These are phyloP conservation scores for Hyphodiscus hymeniophilus DNA, from an alignment of 495 filamentous ascomycete species.

Conservation along the genomic window DNA sequence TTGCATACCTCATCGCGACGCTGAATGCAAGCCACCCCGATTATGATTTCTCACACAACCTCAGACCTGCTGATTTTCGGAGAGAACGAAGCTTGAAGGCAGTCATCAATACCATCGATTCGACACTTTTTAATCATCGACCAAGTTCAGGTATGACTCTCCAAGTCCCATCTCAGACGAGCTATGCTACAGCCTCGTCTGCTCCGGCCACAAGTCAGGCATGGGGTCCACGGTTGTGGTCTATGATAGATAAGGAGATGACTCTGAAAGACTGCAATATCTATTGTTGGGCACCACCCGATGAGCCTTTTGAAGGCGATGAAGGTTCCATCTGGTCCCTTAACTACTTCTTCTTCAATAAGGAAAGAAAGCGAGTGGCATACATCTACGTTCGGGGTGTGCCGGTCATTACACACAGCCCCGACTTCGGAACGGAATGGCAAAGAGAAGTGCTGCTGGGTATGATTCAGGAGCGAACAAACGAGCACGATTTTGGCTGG, in stretches of 20 bases:
- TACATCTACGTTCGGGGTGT: constrained; percentile 86
- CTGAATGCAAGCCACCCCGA: constrained; percentile 96
- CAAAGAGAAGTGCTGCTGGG: constrained; percentile 21
- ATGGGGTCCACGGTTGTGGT: constrained; percentile 87
- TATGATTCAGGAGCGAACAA: constrained; percentile 51
- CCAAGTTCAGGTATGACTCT: constrained; percentile 34
- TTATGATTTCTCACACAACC: constrained; percentile 90
- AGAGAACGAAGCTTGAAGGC: constrained; percentile 63
- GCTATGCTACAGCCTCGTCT: constrained; percentile 33
- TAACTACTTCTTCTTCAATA: constrained; percentile 98
- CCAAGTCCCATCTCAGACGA: constrained; percentile 23
- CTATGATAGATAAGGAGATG: constrained; percentile 88
- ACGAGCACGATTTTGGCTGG: constrained; percentile 76
- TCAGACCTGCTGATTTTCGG: constrained; percentile 81
- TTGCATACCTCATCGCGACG: constrained; percentile 93
- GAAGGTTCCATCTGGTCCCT: constrained; percentile 89
- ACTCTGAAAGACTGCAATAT: constrained; percentile 71
- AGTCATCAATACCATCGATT: constrained; percentile 67
- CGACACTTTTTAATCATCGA: constrained; percentile 74
- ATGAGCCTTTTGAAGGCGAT: constrained; percentile 81
- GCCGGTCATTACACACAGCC: constrained; percentile 66
- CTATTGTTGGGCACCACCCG: constrained; percentile 78
- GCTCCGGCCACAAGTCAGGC: constrained; percentile 40
- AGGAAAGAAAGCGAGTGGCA: constrained; percentile 82
- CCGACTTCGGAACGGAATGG: constrained; percentile 29